Evolutionary conservation across 2,329 filamentous ascomycete genomes (phyloP).

Genomic region (Pestalotiopsis fici): DNA sequence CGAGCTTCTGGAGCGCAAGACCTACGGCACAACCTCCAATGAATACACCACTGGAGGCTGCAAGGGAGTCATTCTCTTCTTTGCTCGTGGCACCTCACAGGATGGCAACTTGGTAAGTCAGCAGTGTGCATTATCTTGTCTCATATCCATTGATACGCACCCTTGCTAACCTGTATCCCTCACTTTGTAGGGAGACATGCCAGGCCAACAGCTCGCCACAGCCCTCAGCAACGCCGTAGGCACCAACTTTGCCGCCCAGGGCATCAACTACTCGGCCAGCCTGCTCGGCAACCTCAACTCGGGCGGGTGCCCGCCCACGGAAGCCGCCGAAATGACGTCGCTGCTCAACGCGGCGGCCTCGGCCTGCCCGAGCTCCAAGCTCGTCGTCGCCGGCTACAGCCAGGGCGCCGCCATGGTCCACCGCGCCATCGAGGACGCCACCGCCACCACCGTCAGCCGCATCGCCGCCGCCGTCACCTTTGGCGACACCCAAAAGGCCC

Average conservation of each 20-base stretch:
- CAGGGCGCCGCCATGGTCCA: conserved; percentile 35
- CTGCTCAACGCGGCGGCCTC: conserved; percentile 28
- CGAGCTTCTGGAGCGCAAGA: conserved; percentile 5
- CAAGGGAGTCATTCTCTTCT: conserved; percentile 38
- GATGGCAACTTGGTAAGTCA: conserved; percentile 38
- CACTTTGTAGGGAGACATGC: conserved; percentile 22
- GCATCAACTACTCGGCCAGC: conserved; percentile 26
- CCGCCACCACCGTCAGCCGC: conserved; percentile 25
- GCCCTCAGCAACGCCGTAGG: conserved; percentile 21
- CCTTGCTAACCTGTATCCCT: background rate
- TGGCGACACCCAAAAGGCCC: conserved; percentile 30
- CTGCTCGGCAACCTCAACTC: conserved; percentile 27
- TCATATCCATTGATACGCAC: too few species aligned
- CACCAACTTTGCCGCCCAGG: conserved; percentile 13
- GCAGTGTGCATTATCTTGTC: too few species aligned
- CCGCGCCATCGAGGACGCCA: conserved; percentile 31
- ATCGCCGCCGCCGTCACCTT: conserved; percentile 29
- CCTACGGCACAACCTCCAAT: conserved; percentile 22
- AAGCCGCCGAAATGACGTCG: conserved; percentile 27
- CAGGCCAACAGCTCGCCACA: conserved; percentile 25
- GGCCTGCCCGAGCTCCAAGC: conserved; percentile 32
- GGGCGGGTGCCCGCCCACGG: conserved; percentile 24
- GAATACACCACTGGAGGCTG: conserved; percentile 36
- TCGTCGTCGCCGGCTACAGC: conserved; percentile 32
- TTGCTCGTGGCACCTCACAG: conserved; percentile 39